Conservation (phyloP, 2,329 filamentous ascomycete genomes). For the Ceratocystis cacaofunesta region DNA sequence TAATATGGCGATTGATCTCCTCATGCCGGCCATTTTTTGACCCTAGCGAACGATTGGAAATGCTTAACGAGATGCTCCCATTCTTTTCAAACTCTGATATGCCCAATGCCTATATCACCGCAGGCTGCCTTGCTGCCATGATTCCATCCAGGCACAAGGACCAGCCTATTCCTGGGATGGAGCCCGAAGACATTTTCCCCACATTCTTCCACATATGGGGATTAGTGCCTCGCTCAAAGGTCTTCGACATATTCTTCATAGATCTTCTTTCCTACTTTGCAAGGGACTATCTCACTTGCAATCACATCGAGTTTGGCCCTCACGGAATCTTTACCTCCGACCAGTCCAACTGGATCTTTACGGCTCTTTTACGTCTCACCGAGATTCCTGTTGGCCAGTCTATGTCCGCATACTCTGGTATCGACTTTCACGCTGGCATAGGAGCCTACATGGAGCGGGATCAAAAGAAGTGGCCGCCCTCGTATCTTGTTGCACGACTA, state of each 20-base stretch:
- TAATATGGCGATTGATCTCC: conserved; percentile 73
- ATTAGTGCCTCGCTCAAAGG: conserved; percentile 74
- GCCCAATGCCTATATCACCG: conserved; percentile 84
- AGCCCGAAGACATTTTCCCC: conserved; percentile 76
- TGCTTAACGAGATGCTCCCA: conserved; percentile 65
- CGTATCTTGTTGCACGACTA: conserved; percentile 85
- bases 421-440: conserved; percentile 71
- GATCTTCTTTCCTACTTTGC: conserved; percentile 81
- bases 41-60: conserved; percentile 65
- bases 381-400: conserved; percentile 96
- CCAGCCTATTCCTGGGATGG: conserved; percentile 54
- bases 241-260: conserved; percentile 73
- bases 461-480: conserved; percentile 77
- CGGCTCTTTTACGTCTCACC: conserved; percentile 70
- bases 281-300: conserved; percentile 62
- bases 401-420: conserved; percentile 74
- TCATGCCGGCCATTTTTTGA: conserved; percentile 90
- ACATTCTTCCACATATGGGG: conserved; percentile 97
- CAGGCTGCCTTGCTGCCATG: conserved; percentile 71
- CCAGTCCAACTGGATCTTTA: conserved; percentile 86
- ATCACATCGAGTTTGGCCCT: conserved; percentile 64
- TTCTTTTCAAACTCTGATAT: conserved; percentile 91
- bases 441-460: conserved; percentile 84
- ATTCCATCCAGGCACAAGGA: conserved; percentile 73
- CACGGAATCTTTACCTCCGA: conserved; percentile 86